Evolutionary conservation across 2,329 filamentous ascomycete genomes (phyloP).

Genomic region (Fusarium beomiforme): DNA sequence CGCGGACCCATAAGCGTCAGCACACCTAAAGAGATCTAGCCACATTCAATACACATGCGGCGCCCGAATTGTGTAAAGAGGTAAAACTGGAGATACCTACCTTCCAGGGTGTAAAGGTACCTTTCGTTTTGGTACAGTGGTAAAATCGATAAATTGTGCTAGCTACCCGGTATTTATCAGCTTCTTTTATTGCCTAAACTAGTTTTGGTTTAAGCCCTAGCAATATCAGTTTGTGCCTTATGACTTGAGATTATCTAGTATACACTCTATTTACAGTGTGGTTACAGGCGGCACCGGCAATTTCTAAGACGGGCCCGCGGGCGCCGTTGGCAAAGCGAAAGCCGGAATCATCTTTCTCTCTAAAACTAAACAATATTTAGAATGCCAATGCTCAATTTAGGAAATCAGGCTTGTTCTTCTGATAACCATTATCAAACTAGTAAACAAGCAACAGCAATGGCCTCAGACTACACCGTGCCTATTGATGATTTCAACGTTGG

Average conservation of each 20-base stretch:
- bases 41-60: too few species aligned
- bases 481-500: background rate
- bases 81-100: too few species aligned
- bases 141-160: too few species aligned
- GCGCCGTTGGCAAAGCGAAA: background rate
- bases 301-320: background rate
- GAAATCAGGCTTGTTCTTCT: rapidly evolving
- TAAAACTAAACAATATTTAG: background rate
- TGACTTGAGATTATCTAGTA: background rate
- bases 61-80: too few species aligned
- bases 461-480: rapidly evolving
- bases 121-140: too few species aligned
- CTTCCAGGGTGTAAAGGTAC: too few species aligned
- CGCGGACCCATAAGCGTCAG: too few species aligned
- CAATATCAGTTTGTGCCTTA: too few species aligned
- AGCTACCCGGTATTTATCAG: background rate
- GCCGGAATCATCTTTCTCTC: background rate
- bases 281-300: rapidly evolving
- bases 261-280: rapidly evolving
- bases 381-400: rapidly evolving
- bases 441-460: background rate
- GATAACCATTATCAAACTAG: rapidly evolving
- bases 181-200: background rate
- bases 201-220: too few species aligned
- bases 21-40: too few species aligned